phyloP scores from a whole-genome alignment of 805 yeast species.

The Nakazawaea populi region DNA sequence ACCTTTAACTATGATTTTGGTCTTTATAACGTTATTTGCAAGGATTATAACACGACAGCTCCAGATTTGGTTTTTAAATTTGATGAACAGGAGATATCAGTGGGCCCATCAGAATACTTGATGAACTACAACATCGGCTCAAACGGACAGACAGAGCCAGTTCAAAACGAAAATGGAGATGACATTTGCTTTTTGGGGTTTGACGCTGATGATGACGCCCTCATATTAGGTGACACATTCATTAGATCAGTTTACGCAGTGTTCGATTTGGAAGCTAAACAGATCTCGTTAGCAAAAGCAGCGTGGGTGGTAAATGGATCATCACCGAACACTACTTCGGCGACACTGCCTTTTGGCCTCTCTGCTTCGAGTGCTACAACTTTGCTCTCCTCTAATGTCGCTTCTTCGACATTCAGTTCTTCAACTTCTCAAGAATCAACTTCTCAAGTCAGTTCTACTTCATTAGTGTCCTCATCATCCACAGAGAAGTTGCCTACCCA shows the following conservation, averaged over 20 bases:
- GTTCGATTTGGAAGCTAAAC: slow-evolving; percentile 52
- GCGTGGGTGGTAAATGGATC: background rate
- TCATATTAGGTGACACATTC: slow-evolving; percentile 61
- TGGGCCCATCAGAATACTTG: slow-evolving; percentile 5
- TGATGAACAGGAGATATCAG: background rate
- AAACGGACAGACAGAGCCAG: slow-evolving; percentile 3
- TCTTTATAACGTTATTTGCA: slow-evolving; percentile 4
- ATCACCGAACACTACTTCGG: background rate
- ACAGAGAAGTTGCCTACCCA: too few relatives aligned
- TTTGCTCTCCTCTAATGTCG: too few relatives aligned
- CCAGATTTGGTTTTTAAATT: slow-evolving; percentile 8
- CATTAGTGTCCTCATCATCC: background rate
- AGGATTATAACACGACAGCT: slow-evolving; percentile 12
- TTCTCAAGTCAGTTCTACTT: background rate
- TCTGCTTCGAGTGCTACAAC: background rate
- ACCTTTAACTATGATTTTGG: slow-evolving; percentile 6
- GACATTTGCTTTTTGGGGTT: slow-evolving; percentile 17
- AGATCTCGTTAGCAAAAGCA: slow-evolving; percentile 53
- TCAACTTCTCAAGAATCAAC: background rate
- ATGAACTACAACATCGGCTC: slow-evolving; percentile 7
- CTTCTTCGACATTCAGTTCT: background rate
- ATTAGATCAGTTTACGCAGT: slow-evolving; percentile 60
- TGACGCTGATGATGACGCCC: slow-evolving; percentile 14
- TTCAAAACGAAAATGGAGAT: slow-evolving; percentile 4
- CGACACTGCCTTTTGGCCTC: background rate